These are phyloP conservation scores for Penicillium sp. DNA, from an alignment of 2,329 filamentous ascomycete species.

Conservation along the genomic window DNA sequence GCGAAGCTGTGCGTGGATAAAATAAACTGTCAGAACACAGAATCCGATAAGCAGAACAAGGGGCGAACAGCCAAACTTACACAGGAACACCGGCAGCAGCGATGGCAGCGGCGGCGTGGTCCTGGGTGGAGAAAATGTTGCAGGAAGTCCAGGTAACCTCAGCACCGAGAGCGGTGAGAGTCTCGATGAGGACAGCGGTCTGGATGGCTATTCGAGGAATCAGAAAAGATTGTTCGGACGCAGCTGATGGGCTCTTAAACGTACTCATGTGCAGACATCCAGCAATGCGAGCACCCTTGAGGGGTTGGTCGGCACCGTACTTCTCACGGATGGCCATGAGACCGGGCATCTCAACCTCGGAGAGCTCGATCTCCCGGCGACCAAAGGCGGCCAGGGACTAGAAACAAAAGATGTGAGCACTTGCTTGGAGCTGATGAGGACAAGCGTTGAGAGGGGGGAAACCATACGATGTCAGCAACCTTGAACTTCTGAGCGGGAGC, in stretches of 20 bases:
- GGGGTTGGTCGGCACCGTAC: constrained; percentile 88
- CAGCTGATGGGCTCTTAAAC: constrained; percentile 20
- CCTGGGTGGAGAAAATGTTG: constrained; percentile 99
- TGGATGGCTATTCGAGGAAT: constrained; percentile 64
- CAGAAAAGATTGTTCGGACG: constrained; percentile 2
- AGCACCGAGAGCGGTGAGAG: constrained; percentile 84
- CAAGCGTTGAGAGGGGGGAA: neutral
- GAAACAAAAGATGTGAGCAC: constrained; percentile 9
- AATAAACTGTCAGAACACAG: neutral
- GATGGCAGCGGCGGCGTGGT: constrained; percentile 96
- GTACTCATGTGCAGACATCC: constrained; percentile 96
- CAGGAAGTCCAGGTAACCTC: constrained; percentile 98
- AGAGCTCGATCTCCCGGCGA: constrained; percentile 97
- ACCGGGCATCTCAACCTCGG: constrained; percentile 95
- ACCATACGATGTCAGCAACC: constrained; percentile 80
- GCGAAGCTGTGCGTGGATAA: constrained; percentile 47
- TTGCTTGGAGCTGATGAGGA: neutral
- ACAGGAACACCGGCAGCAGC: constrained; percentile 89
- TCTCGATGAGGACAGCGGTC: constrained; percentile 99
- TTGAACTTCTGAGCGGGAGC: constrained; percentile 91
- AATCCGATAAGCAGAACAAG: neutral
- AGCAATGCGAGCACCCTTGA: constrained; percentile 90
- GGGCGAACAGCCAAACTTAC: constrained; percentile 29
- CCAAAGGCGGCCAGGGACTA: constrained; percentile 90
- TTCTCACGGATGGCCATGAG: constrained; percentile 90